These are phyloP conservation scores for Kuraishia capsulata DNA, from an alignment of 805 yeast species.

Conservation along the genomic window DNA sequence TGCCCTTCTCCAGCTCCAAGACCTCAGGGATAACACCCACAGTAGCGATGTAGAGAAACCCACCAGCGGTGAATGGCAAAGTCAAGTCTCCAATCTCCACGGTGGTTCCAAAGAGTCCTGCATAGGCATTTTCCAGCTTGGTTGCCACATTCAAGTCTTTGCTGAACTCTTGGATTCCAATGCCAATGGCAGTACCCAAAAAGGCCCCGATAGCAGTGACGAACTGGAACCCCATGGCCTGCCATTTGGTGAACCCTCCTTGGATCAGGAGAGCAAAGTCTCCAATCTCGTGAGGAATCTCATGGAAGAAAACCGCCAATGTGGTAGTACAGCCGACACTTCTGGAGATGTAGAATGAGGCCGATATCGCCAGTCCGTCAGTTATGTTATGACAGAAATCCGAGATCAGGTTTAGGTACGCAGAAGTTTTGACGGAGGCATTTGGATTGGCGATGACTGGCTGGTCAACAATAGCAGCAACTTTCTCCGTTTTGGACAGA, in stretches of 20 bases:
- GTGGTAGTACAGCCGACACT: conserved; percentile 61
- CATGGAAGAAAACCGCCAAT: conserved; percentile 66
- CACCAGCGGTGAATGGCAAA: conserved; percentile 71
- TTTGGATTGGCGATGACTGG: conserved; percentile 24
- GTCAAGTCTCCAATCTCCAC: conserved; percentile 43
- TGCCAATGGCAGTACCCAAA: conserved; percentile 59
- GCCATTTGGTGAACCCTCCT: conserved; percentile 58
- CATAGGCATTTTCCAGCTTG: conserved; percentile 6
- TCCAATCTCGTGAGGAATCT: conserved; percentile 75
- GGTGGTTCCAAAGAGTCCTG: conserved; percentile 40
- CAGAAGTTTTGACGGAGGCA: conserved; percentile 37
- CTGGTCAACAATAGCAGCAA: conserved; percentile 6
- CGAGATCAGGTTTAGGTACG: conserved; percentile 57
- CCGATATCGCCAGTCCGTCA: conserved; percentile 68
- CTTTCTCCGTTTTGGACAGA: conserved; percentile 13
- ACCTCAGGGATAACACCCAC: conserved; percentile 73
- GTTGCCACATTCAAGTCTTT: conserved; percentile 7
- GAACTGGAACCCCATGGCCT: conserved; percentile 60
- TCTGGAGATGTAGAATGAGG: conserved; percentile 55
- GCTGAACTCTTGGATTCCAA: conserved; percentile 37
- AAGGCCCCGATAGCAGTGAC: conserved; percentile 58
- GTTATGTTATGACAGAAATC: conserved; percentile 70
- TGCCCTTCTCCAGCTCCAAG: conserved; percentile 30
- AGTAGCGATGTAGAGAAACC: conserved; percentile 62
- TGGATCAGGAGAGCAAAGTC: conserved; percentile 67